phyloP scores from a whole-genome alignment of 2,329 filamentous ascomycete species.

The Aspergillus phoenicis region DNA sequence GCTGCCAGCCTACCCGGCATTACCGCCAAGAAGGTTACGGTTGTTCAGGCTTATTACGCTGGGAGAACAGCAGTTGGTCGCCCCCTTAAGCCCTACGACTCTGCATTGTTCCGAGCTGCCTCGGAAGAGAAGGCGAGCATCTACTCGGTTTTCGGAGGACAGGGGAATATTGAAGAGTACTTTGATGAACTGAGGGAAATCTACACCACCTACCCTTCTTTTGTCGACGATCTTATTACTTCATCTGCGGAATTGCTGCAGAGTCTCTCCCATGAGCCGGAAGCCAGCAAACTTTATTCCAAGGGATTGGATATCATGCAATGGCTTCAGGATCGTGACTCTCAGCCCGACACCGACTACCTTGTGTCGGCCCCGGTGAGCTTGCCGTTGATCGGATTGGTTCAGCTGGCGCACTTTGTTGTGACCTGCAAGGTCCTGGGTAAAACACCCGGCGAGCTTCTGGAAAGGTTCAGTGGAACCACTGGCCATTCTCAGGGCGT shows the following conservation, averaged over 20 bases:
- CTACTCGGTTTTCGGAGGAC: constrained; percentile 93
- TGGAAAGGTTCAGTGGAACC: constrained; percentile 80
- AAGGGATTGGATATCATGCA: constrained; percentile 95
- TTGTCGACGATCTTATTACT: constrained; percentile 82
- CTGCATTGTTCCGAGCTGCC: constrained; percentile 85
- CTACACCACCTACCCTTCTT: constrained; percentile 86
- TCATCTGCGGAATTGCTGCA: constrained; percentile 86
- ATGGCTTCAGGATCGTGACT: constrained; percentile 87
- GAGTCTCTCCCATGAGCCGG: constrained; percentile 76
- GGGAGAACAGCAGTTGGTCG: constrained; percentile 82
- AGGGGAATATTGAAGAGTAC: constrained; percentile 99
- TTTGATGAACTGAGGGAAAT: constrained; percentile 95
- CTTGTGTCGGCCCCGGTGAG: constrained; percentile 93
- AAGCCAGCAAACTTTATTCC: constrained; percentile 91
- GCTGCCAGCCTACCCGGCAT: constrained; percentile 86
- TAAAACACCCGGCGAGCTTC: constrained; percentile 82
- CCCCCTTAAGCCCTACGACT: constrained; percentile 88
- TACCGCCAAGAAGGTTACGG: constrained; percentile 84
- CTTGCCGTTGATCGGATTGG: constrained; percentile 91
- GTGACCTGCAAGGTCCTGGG: constrained; percentile 92
- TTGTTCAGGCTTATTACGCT: constrained; percentile 88
- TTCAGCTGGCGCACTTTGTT: constrained; percentile 93
- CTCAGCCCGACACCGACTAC: constrained; percentile 92
- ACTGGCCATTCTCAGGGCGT: constrained; percentile 98
- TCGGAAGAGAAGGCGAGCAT: constrained; percentile 80